Evolutionary conservation across 2,329 filamentous ascomycete species (phyloP).

Genomic region (Ramularia endophylla): DNA sequence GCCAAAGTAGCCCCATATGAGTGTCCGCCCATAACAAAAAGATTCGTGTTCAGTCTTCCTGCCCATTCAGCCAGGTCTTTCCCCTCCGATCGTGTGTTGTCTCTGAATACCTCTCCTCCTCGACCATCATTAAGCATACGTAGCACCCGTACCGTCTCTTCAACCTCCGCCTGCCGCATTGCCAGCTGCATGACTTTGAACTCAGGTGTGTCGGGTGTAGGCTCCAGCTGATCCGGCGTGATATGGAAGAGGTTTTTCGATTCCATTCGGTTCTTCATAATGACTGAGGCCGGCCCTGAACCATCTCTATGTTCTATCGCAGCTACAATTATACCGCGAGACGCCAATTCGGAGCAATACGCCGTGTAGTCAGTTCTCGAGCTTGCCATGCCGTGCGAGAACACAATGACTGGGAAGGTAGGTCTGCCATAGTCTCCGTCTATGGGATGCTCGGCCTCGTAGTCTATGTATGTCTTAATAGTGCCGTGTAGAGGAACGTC

Average conservation of each 20-base stretch:
- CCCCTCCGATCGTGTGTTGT: slow-evolving; percentile 47
- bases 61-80: slow-evolving; percentile 45
- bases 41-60: slow-evolving; percentile 49
- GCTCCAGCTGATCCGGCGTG: slow-evolving; percentile 30
- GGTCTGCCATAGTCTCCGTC: slow-evolving; percentile 27
- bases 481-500: slow-evolving; percentile 37
- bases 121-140: slow-evolving; percentile 35
- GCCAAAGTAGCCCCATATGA: slow-evolving; percentile 62
- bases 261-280: slow-evolving; percentile 31
- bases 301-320: slow-evolving; percentile 45
- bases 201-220: slow-evolving; percentile 24
- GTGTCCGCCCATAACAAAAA: slow-evolving; percentile 56
- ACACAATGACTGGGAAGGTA: slow-evolving; percentile 39
- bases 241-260: slow-evolving; percentile 35
- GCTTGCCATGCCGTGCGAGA: slow-evolving; percentile 44
- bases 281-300: slow-evolving; percentile 39
- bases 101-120: slow-evolving; percentile 30
- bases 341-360: slow-evolving; percentile 42
- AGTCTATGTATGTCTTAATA: slow-evolving; percentile 23
- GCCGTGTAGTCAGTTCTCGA: slow-evolving; percentile 42
- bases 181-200: slow-evolving; percentile 39
- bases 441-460: slow-evolving; percentile 22
- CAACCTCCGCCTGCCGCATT: slow-evolving; percentile 42
- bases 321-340: slow-evolving; percentile 41
- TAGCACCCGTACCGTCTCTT: slow-evolving; percentile 40